These are phyloP conservation scores for Pilatotrama ljubarskyi DNA, from an alignment of 768 basidiomycete species.

Conservation along the genomic window DNA sequence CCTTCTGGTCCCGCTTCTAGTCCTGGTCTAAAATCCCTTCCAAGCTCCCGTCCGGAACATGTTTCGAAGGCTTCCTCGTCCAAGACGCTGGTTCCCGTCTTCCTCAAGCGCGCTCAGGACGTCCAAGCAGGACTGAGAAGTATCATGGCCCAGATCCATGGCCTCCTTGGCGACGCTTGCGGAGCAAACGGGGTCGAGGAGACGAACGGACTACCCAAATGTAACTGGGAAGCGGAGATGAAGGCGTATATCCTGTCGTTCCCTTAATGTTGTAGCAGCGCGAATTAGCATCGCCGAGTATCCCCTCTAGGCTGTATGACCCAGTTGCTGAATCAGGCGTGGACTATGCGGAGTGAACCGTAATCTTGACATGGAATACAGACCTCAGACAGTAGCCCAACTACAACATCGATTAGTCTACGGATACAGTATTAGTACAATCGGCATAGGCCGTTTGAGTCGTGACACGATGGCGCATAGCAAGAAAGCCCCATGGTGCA, in stretches of 20 bases:
- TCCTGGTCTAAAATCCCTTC: background rate
- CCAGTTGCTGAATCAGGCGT: too few species aligned
- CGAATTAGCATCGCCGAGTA: too few species aligned
- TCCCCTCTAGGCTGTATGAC: too few species aligned
- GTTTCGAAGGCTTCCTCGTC: background rate
- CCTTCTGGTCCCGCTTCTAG: conserved; percentile 1
- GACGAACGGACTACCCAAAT: conserved; percentile 43
- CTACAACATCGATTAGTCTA: background rate
- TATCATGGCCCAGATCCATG: conserved; percentile 37
- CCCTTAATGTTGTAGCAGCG: conserved; percentile 42
- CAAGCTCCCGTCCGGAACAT: background rate
- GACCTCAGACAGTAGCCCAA: background rate
- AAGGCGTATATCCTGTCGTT: conserved; percentile 62
- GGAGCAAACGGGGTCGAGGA: conserved; percentile 37
- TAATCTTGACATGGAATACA: too few species aligned
- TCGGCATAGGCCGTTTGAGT: conserved; percentile 11
- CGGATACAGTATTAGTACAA: conserved; percentile 7
- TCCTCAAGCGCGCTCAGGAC: conserved; percentile 24
- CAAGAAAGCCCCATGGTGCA: background rate
- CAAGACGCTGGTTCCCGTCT: conserved; percentile 15
- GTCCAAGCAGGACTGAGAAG: conserved; percentile 28
- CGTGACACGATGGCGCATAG: background rate
- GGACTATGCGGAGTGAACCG: too few species aligned
- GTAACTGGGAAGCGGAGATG: conserved; percentile 63
- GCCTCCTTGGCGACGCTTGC: conserved; percentile 42